Evolutionary conservation across 257 asterid genomes (phyloP).

Genomic region (Rhazya stricta): DNA sequence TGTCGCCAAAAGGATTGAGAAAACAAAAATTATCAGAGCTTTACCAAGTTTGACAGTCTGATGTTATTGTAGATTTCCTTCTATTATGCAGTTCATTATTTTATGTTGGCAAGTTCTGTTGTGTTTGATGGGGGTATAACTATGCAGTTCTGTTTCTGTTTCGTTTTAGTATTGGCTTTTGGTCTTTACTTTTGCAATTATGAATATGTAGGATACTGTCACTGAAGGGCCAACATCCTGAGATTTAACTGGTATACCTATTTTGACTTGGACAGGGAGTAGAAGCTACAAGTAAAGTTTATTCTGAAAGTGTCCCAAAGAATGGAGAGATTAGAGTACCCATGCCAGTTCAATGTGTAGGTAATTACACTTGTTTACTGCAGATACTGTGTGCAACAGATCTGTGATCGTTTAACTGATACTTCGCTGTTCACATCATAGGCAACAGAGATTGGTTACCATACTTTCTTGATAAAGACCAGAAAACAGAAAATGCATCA

Average conservation of each 20-base stretch:
- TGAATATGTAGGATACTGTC: background rate
- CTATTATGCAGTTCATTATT: background rate
- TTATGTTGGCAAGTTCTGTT: background rate
- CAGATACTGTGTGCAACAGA: background rate
- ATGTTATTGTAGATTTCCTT: background rate
- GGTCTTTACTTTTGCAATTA: background rate
- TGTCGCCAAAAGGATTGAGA: too few species aligned
- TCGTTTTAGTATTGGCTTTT: background rate
- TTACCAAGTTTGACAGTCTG: too few species aligned
- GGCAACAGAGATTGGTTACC: background rate
- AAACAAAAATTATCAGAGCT: too few species aligned
- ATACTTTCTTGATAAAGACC: background rate
- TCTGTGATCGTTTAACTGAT: conserved; percentile 3
- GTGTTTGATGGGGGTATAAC: background rate
- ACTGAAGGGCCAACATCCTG: background rate
- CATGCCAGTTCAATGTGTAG: conserved; percentile 17
- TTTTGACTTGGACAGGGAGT: conserved; percentile 26
- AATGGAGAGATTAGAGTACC: conserved; percentile 20
- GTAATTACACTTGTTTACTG: conserved; percentile 9
- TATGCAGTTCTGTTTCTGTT: background rate
- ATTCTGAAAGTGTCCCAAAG: conserved; percentile 16
- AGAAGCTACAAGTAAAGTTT: conserved; percentile 12
- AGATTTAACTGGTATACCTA: background rate
- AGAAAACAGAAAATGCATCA: background rate
- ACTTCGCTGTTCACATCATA: background rate